Conservation (phyloP, 148 eudicot species). For the Cornus florida region DNA sequence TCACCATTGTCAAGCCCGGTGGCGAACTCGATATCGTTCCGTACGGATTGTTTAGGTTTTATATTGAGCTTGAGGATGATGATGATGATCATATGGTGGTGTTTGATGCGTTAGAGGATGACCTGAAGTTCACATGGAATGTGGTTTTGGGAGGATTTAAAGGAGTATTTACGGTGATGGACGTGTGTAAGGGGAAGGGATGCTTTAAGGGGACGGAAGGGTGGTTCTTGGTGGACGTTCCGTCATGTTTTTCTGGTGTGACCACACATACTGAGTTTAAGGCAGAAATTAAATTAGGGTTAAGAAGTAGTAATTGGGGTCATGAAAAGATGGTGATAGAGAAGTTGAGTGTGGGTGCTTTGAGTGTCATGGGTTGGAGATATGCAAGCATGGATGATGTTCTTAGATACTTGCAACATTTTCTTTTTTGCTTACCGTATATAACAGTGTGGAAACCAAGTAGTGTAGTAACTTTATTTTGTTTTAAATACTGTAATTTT, state of each 20-base stretch:
- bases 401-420: slow-evolving; percentile 71
- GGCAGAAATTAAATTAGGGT: slow-evolving; percentile 58
- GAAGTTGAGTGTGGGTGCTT: slow-evolving; percentile 64
- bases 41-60: slow-evolving; percentile 57
- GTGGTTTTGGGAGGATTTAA: slow-evolving; percentile 51
- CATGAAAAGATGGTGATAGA: slow-evolving; percentile 32
- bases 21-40: slow-evolving; percentile 28
- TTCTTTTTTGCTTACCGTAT: slow-evolving; percentile 20
- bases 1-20: slow-evolving; percentile 32
- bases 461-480: too few relatives aligned
- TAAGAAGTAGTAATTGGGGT: neutral
- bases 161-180: slow-evolving; percentile 59
- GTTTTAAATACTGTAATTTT: too few relatives aligned
- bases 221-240: slow-evolving; percentile 78
- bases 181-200: slow-evolving; percentile 45
- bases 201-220: slow-evolving; percentile 46
- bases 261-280: slow-evolving; percentile 46
- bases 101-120: slow-evolving; percentile 20
- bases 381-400: slow-evolving; percentile 58
- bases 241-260: slow-evolving; percentile 49
- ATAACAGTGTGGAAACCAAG: too few relatives aligned
- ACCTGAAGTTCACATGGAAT: slow-evolving; percentile 51
- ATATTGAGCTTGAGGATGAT: slow-evolving; percentile 27
- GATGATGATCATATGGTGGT: slow-evolving; percentile 21
- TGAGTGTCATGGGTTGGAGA: slow-evolving; percentile 67